A percentile compares a stretch with the other conserved stretches of the same genome.
phyloP scores from a whole-genome alignment of 148 eudicot genomes.

The Dysphania ambrosioides region DNA sequence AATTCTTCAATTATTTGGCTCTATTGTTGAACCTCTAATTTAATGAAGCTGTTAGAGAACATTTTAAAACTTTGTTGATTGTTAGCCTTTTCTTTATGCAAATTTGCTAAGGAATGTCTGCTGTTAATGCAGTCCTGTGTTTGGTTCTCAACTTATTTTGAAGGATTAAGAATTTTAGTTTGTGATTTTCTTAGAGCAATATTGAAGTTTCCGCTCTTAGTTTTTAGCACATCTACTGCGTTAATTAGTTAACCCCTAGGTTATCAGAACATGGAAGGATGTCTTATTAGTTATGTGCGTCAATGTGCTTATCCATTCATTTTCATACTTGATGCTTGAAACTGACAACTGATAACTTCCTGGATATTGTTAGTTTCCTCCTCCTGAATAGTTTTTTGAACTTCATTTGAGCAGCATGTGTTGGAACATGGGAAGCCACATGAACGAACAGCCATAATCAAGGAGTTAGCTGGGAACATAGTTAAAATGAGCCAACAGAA shows the following conservation, averaged over 20 bases:
- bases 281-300: neutral
- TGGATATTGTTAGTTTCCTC: neutral
- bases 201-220: too few relatives aligned
- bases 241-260: too few relatives aligned
- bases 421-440: constrained; percentile 93
- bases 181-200: too few relatives aligned
- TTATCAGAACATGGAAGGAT: too few relatives aligned
- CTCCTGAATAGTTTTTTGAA: neutral
- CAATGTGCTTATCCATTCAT: neutral
- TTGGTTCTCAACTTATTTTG: too few relatives aligned
- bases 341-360: neutral
- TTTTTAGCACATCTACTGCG: too few relatives aligned
- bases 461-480: constrained; percentile 91
- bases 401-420: constrained; percentile 63
- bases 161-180: too few relatives aligned
- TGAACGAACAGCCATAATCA: constrained; percentile 72
- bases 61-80: neutral
- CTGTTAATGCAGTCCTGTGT: neutral
- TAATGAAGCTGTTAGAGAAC: neutral
- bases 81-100: neutral
- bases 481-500: constrained; percentile 99
- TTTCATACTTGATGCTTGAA: neutral
- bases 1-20: too few relatives aligned
- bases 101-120: neutral
- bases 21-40: neutral